Base-by-base conservation (phyloP, 176 grass and related monocot species). In the Carex littledalei region DNA sequence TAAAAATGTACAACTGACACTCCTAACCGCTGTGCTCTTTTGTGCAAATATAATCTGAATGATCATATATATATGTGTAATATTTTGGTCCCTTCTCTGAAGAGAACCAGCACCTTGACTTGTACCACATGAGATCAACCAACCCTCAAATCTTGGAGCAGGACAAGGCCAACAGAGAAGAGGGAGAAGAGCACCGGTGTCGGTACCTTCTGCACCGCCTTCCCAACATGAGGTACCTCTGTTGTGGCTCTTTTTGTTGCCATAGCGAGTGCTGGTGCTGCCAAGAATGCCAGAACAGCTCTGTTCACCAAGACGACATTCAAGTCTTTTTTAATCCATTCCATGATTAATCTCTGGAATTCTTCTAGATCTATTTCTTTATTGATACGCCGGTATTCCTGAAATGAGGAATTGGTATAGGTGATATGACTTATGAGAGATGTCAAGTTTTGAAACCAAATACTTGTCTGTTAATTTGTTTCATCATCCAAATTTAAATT, bases 131-230 rank as follows among this genome's bases (percentile, higher is more conserved):
- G 49, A 55, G 22, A 54, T 77, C 49, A 77, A 55, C 84, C 88
- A 37, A 84, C n/a, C 16, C 88, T 26, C 39, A 79, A 59, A 83
- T 88, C 86, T 74, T 89, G 87, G 57, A 90, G 74, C 67, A 97
- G 63, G 15, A 97, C 18, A 10, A 97, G 74, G 14, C 88, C 92
- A 24, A 88, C 32, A 35, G 90, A 94, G 90, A 88, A 92, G 76
- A 91, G 18, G 39, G 84, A 14, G 85, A 87, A 86, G 53, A 97
- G 32, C 3, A 94, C 77, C 67, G 92, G 83, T 67, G 92, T 85
- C 15, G 94, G 92, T 72, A 94, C 90, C 88, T 88, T 92, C 31
- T 94, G 90, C 22, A 92, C 86, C 0, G 81, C 90, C 61, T 49
- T 70, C 65, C 87, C 59, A 13, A 97, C 58, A 70, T 52, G 63